Evolutionary conservation across 2,329 filamentous ascomycete species (phyloP).

Genomic region (Trichophyton schoenleinii): DNA sequence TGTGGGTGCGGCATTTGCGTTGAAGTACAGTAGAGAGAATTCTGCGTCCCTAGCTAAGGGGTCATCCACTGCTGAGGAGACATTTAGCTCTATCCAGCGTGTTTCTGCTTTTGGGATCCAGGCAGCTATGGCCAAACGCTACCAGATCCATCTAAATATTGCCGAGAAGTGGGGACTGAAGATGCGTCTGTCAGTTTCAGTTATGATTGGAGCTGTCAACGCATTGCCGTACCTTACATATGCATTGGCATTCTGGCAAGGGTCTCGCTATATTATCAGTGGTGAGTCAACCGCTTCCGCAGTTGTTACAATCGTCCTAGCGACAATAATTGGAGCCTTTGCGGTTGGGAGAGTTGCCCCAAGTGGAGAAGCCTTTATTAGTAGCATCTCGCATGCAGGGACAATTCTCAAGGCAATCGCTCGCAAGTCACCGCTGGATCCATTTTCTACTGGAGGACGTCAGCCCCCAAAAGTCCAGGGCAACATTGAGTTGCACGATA

Average conservation of each 20-base stretch:
- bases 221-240: slow-evolving; percentile 54
- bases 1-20: slow-evolving; percentile 33
- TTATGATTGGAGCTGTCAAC: slow-evolving; percentile 47
- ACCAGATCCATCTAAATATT: slow-evolving; percentile 36
- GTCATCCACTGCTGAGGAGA: slow-evolving; percentile 48
- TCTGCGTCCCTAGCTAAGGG: slow-evolving; percentile 42
- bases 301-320: slow-evolving; percentile 43
- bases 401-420: slow-evolving; percentile 3
- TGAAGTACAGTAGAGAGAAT: slow-evolving; percentile 35
- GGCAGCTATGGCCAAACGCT: slow-evolving; percentile 44
- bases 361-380: slow-evolving; percentile 43
- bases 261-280: slow-evolving; percentile 43
- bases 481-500: slow-evolving; percentile 24
- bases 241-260: slow-evolving; percentile 53
- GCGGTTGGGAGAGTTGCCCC: slow-evolving; percentile 46
- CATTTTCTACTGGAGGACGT: slow-evolving; percentile 16
- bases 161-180: slow-evolving; percentile 42
- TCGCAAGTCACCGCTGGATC: slow-evolving; percentile 33
- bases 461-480: slow-evolving; percentile 21
- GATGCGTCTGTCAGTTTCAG: slow-evolving; percentile 42
- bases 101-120: slow-evolving; percentile 50
- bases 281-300: slow-evolving; percentile 41
- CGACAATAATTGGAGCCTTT: slow-evolving; percentile 37
- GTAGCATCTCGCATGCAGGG: slow-evolving; percentile 33
- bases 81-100: slow-evolving; percentile 43